These are phyloP conservation scores for Fusarium avenaceum DNA, from an alignment of 2,329 filamentous ascomycete species.

Conservation along the genomic window DNA sequence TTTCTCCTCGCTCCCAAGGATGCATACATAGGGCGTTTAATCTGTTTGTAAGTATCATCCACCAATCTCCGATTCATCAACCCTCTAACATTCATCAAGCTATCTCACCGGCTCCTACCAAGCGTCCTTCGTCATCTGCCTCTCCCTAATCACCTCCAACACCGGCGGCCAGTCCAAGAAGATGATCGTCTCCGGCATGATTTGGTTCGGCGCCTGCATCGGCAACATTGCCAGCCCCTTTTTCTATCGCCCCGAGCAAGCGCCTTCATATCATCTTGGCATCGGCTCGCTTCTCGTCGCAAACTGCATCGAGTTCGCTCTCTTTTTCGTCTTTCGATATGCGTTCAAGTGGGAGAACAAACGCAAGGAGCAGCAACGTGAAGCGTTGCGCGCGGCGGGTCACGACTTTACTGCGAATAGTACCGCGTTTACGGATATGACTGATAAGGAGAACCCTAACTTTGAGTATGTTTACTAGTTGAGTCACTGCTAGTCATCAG, in stretches of 20 bases:
- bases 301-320: slow-evolving; percentile 55
- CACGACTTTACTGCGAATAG: slow-evolving; percentile 50
- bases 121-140: slow-evolving; percentile 56
- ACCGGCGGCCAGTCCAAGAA: slow-evolving; percentile 72
- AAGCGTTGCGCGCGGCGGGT: slow-evolving; percentile 48
- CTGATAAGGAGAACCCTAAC: slow-evolving; percentile 60
- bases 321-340: slow-evolving; percentile 57
- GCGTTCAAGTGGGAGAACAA: slow-evolving; percentile 58
- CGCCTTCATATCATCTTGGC: slow-evolving; percentile 57
- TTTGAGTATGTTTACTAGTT: slow-evolving; percentile 57
- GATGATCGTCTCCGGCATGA: slow-evolving; percentile 72
- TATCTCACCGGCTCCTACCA: slow-evolving; percentile 57
- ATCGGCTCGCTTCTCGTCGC: slow-evolving; percentile 59
- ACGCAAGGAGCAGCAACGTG: slow-evolving; percentile 54
- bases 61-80: neutral
- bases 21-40: slow-evolving; percentile 66
- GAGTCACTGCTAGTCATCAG: neutral
- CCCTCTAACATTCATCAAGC: slow-evolving; percentile 24
- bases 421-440: slow-evolving; percentile 59
- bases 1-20: slow-evolving; percentile 66
- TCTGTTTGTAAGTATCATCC: slow-evolving; percentile 61
- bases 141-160: slow-evolving; percentile 64
- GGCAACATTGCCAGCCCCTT: slow-evolving; percentile 74
- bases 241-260: slow-evolving; percentile 70
- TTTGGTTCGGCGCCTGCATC: slow-evolving; percentile 71